Base-by-base conservation (phyloP, 441 rosid genomes). In the Corymbia citriodora region DNA sequence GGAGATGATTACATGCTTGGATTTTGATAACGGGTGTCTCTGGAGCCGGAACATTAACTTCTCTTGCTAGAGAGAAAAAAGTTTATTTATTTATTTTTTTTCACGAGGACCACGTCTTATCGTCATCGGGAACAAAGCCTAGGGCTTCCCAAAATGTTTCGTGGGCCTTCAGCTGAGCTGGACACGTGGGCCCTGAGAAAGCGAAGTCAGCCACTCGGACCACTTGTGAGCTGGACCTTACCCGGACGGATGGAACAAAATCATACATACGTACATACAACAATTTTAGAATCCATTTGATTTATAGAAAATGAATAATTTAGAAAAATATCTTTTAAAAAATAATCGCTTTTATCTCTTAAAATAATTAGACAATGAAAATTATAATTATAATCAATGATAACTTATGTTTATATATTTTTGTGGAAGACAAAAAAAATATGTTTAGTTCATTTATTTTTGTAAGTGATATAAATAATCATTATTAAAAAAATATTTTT, bases 401-500 rank as follows among this genome's bases (percentile, higher is more conserved):
- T 65, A n/a, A 2, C 15, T 15, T 65, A 33, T 65, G 72, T 65
- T 33, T n/a, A 65, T 3, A n/a, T 17, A 55, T 15, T 65, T 29
- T 65, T 29, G 3, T 65, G 5, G 72, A n/a, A 0, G 1, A n/a
- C 15, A 65, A 14, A n/a, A 61, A 61, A 13, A 65, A 15, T 8
- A 23, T n/a, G 1, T 9, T 65, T 65, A 0, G 0, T n/a, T n/a
- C 17, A 65, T 16, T 65, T 7, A 65, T 14, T 63, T 63, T n/a
- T 63, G 1, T n/a, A 29, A 63, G 3, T 1, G 17, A 63, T 63
- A 3, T 63, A 65, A 65, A 0, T 0, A 0, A n/a, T n/a, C 2
- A 65, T 65, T 4, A 29, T 65, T 9, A 65, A 1, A n/a, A n/a
- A 65, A 14, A n/a, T 7, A 2, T 65, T 65, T 59, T 65, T 0